A percentile compares a stretch with the other conserved stretches of the same genome.
These are phyloP conservation scores for Aspergillus diversus DNA, from an alignment of 495 filamentous ascomycete species.

Conservation along the genomic window DNA sequence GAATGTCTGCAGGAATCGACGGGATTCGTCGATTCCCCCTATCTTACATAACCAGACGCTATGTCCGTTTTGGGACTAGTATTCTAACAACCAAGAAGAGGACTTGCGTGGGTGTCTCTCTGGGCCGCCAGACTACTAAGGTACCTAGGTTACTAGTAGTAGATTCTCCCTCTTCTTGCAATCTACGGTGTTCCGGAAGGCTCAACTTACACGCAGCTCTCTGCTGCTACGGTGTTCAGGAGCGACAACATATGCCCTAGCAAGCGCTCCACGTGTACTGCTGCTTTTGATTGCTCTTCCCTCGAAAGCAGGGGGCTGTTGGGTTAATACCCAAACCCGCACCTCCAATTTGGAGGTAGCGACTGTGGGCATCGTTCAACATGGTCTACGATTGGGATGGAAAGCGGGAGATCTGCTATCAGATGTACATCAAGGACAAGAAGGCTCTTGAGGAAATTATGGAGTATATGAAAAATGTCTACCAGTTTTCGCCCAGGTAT, in stretches of 20 bases:
- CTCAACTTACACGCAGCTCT: conserved; percentile 11
- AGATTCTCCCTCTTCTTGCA: not conserved
- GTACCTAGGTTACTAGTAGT: no score
- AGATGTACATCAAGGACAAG: conserved; percentile 74
- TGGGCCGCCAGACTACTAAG: not conserved
- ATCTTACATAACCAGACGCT: no score
- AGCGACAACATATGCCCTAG: conserved; percentile 45
- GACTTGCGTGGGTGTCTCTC: not conserved
- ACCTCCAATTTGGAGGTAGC: conserved; percentile 38
- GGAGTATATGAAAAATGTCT: conserved; percentile 60
- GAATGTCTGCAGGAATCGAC: no score
- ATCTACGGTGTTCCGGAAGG: conserved; percentile 28
- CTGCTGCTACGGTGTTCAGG: conserved; percentile 43
- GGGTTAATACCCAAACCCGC: conserved; percentile 28
- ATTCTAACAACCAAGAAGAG: no score
- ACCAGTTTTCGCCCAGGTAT: conserved; percentile 70
- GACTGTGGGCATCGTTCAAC: conserved; percentile 17
- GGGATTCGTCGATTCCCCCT: no score
- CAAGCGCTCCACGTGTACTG: conserved; percentile 11
- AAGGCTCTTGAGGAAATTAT: conserved; percentile 70
- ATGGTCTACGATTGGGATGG: conserved; percentile 81
- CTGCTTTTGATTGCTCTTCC: conserved; percentile 5
- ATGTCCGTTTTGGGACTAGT: no score
- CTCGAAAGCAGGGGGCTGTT: not conserved
- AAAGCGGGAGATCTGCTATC: conserved; percentile 67